phyloP scores from a whole-genome alignment of 306 rosid genomes.

The Ormosia semicastrata region DNA sequence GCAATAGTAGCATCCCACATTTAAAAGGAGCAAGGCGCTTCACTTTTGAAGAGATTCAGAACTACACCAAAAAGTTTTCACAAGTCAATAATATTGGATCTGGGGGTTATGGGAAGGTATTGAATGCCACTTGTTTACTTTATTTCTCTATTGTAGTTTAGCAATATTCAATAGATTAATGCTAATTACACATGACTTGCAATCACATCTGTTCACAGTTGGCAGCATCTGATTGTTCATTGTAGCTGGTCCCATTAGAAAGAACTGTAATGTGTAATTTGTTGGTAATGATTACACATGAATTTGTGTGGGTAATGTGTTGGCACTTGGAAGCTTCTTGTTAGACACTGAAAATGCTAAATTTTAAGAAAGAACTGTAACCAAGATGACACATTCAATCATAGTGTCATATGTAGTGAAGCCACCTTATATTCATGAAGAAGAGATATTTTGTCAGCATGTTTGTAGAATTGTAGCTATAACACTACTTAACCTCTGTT shows the following conservation, averaged over 20 bases:
- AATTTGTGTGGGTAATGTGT: background rate
- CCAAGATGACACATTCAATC: background rate
- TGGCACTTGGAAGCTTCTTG: background rate
- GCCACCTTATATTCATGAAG: conserved; percentile 1
- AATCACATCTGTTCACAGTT: background rate
- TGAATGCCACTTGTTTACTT: conserved; percentile 8
- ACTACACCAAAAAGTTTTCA: conserved; percentile 48
- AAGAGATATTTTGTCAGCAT: background rate
- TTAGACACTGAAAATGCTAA: background rate
- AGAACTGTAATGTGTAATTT: background rate
- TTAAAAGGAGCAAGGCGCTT: conserved; percentile 67
- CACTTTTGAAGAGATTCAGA: conserved; percentile 67
- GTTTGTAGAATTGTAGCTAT: background rate
- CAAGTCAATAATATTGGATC: conserved; percentile 34
- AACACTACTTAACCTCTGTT: background rate
- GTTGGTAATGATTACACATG: background rate
- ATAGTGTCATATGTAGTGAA: background rate
- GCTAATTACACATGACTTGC: background rate
- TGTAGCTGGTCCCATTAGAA: background rate
- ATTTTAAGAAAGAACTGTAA: background rate
- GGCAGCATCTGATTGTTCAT: background rate
- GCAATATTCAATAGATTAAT: background rate
- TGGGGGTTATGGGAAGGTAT: conserved; percentile 85
- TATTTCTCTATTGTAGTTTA: background rate
- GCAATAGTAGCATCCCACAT: conserved; percentile 46